Evolutionary conservation across 768 basidiomycete species (phyloP).

Genomic region (Calocera viscosa): DNA sequence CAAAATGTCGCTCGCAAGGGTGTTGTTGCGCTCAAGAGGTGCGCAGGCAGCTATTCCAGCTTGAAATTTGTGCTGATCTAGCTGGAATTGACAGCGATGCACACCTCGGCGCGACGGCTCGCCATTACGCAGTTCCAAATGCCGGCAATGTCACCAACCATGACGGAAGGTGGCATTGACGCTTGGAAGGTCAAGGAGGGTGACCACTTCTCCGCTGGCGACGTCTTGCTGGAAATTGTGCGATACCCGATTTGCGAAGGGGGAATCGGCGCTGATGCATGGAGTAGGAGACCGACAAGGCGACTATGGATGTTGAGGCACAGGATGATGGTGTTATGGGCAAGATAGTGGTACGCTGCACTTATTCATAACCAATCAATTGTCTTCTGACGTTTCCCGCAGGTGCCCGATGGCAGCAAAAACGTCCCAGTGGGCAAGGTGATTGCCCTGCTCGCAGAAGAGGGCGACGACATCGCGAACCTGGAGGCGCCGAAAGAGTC

Average conservation of each 20-base stretch:
- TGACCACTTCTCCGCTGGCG: slow-evolving; percentile 64
- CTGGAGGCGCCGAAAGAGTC: slow-evolving; percentile 47
- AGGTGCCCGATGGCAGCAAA: slow-evolving; percentile 69
- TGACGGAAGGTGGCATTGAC: slow-evolving; percentile 88
- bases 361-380: background rate
- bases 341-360: slow-evolving; percentile 67
- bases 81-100: slow-evolving; percentile 36
- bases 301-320: slow-evolving; percentile 96
- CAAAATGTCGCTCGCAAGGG: slow-evolving; percentile 2
- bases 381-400: slow-evolving; percentile 11
- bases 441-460: slow-evolving; percentile 88
- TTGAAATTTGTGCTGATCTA: background rate
- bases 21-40: slow-evolving; percentile 5
- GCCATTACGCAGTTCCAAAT: slow-evolving; percentile 70
- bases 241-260: slow-evolving; percentile 22
- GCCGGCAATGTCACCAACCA: slow-evolving; percentile 96
- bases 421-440: slow-evolving; percentile 75
- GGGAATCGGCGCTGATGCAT: slow-evolving; percentile 17
- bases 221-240: slow-evolving; percentile 83
- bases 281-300: slow-evolving; percentile 78
- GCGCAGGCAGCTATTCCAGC: background rate
- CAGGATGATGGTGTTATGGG: slow-evolving; percentile 92
- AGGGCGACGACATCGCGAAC: slow-evolving; percentile 87
- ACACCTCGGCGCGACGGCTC: slow-evolving; percentile 37
- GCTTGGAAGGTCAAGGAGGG: slow-evolving; percentile 85